A percentile compares a stretch with the other conserved stretches of the same genome.
Conservation (phyloP, 1,284 basidiomycete genomes). For the Takashimella koratensis region DNA sequence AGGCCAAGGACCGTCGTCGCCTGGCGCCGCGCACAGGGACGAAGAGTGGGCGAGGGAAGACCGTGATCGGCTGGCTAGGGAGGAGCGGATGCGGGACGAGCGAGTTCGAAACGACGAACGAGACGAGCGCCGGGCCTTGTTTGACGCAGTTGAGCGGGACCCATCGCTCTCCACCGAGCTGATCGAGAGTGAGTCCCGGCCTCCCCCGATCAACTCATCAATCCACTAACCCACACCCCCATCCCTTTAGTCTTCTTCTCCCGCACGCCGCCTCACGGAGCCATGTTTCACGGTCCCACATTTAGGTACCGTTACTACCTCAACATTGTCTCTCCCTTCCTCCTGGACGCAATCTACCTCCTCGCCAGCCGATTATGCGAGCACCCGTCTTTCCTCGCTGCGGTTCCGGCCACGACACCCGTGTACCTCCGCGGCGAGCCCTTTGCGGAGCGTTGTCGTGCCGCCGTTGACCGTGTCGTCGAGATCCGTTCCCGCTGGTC, state of each 20-base stretch:
- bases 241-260: constrained; percentile 45
- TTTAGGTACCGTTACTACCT: constrained; percentile 51
- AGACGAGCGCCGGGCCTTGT: not conserved
- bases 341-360: constrained; percentile 51
- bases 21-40: not conserved
- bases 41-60: constrained; percentile 1
- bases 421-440: constrained; percentile 37
- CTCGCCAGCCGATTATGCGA: constrained; percentile 46
- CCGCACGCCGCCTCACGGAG: constrained; percentile 45
- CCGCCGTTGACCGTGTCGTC: constrained; percentile 31
- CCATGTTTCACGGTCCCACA: constrained; percentile 50
- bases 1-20: not conserved
- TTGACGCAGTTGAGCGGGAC: constrained; percentile 41
- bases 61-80: not conserved
- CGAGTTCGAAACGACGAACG: constrained; percentile 9
- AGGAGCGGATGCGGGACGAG: constrained; percentile 7
- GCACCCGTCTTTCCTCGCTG: constrained; percentile 31
- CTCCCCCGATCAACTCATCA: not conserved
- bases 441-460: constrained; percentile 41
- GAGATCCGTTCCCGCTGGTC: constrained; percentile 28
- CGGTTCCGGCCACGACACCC: constrained; percentile 30
- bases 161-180: constrained; percentile 36
- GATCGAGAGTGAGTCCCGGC: constrained; percentile 33
- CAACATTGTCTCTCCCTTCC: constrained; percentile 43
- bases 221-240: not conserved